Evolutionary conservation across 495 filamentous ascomycete species (phyloP), one percentile per base, ranked within the genome.

Genomic region (Penicillium silybi): DNA sequence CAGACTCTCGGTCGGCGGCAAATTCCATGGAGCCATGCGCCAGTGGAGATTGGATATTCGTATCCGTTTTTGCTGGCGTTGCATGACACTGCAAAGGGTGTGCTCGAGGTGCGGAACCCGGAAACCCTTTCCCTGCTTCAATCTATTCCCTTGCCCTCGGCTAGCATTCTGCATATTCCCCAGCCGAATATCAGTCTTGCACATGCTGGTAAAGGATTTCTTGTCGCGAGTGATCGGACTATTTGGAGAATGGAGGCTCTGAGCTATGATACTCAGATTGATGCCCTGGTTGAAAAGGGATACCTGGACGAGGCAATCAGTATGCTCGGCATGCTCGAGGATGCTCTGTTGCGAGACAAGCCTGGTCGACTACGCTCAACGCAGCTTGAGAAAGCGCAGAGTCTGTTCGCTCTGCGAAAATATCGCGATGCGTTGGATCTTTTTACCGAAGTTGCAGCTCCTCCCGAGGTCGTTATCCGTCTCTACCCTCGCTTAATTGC

Each of bases 171-270:
- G 44, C 90, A 97, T 62, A 92, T 97, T n/a, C 90, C 90, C 1
- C 91, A 93, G 49, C 90, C 95, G 1, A 96, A 88, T 39, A 87
- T 91, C 52, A 95, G 90, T 51, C 75, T 99, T 20, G 87, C 90
- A 0, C 93, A 97, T 68, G 91, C 91, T 0, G 93, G 90, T 0
- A 97, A 97, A 67, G 89, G 90, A 0, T 97, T 97, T 58, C 79
- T 96, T 45, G 90, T 97, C 16, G 78, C 84, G 6, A 96, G 91
- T 57, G 91, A 97, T 27, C 79, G 92, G 15, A 85, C 76, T 18
- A 88, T 99, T 26, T 99, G 95, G 95, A 85, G 91, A 44, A 96
- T 97, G 93, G 86, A 85, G 41, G 85, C 91, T n/a, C 79, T 88
- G 39, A 87, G 92, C 46, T 99, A 99, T 57, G 90, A 96, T 60